Percentiles rank a stretch among this genome's conserved stretches.
These are phyloP conservation scores for Blastobotrys chiropterorum DNA, from an alignment of 805 yeast species.

Conservation along the genomic window DNA sequence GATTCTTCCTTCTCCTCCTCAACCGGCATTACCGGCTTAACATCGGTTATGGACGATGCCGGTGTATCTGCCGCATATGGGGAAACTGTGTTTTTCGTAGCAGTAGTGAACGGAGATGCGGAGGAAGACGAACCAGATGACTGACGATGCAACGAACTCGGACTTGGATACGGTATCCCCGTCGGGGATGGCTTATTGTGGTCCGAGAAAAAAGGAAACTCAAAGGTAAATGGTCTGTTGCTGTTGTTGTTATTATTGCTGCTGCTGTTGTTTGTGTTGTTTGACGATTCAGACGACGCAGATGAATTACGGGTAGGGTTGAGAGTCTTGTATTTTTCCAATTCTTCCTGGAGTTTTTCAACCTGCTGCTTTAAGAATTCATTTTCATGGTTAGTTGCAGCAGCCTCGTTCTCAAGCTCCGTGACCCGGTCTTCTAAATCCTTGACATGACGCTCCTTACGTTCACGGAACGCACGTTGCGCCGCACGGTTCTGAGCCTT, in stretches of 20 bases:
- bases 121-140: background rate
- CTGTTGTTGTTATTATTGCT: background rate
- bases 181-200: conserved; percentile 2
- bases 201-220: conserved; percentile 46
- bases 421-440: conserved; percentile 78
- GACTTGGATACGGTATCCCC: conserved; percentile 1
- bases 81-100: background rate
- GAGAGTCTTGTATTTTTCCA: conserved; percentile 56
- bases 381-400: conserved; percentile 62
- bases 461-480: conserved; percentile 93
- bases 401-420: conserved; percentile 62
- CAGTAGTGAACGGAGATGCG: conserved; percentile 1
- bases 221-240: conserved; percentile 38
- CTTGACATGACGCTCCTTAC: conserved; percentile 81
- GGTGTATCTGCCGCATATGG: background rate
- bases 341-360: conserved; percentile 62
- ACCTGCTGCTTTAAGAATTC: conserved; percentile 74
- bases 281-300: conserved; percentile 10
- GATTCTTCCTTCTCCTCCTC: conserved; percentile 55
- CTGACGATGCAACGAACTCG: background rate
- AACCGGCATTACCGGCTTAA: background rate
- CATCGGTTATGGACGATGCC: background rate
- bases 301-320: conserved; percentile 9
- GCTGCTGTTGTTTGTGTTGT: conserved; percentile 6
- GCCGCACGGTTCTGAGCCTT: conserved; percentile 98